Base-by-base conservation (phyloP, 176 grass and related monocot genomes). In the Alloteropsis semialata region DNA sequence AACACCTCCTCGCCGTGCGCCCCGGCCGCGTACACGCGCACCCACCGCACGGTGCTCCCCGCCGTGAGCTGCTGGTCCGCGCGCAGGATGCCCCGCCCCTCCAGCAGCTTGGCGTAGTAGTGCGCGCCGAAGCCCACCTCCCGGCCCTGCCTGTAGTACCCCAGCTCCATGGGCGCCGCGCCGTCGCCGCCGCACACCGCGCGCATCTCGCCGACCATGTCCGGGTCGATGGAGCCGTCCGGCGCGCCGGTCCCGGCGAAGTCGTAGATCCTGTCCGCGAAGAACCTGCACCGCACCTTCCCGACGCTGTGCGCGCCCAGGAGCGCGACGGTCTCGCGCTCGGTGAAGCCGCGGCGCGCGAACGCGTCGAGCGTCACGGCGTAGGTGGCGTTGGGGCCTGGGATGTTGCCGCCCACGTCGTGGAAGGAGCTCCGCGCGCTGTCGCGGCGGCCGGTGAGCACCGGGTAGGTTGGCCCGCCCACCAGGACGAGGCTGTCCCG, bases 1-100 rank as follows among this genome's bases (percentile, higher is more conserved):
- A 84, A 92, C 39, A 39, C n/a, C 74, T 65, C 60, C 75, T 86
- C 79, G 22, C 90, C 87, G 18, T 63, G 78, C 29, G 32, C 17
- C 55, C 68, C 79, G 22, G 79, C 61, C 61, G 90, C 86, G 80
- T 89, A 92, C 22, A 59, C 61, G 44, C 83, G 87, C 75, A 89
- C 90, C 90, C 83, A 92, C 45, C 87, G 53, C 74, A 92, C 83
- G 14, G 90, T 92, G 68, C 87, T 88, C 43, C 90, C 90, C 11
- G 90, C 90, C 24, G 90, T 92, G 50, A 92, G 87, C 90, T 92
- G 87, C 87, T 92, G 90, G 85, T 92, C 90, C 36, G 90, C 56
- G 4, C 79, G 87, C 61, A 92, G 75, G 61, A 92, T 89, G 69
- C 90, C 90, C 1, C 87, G 61, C 8, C 69, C 87, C 0, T 74